Evolutionary conservation across 2,329 filamentous ascomycete species (phyloP), one percentile per base, ranked within the genome.

Genomic region (Alternaria postmessia): DNA sequence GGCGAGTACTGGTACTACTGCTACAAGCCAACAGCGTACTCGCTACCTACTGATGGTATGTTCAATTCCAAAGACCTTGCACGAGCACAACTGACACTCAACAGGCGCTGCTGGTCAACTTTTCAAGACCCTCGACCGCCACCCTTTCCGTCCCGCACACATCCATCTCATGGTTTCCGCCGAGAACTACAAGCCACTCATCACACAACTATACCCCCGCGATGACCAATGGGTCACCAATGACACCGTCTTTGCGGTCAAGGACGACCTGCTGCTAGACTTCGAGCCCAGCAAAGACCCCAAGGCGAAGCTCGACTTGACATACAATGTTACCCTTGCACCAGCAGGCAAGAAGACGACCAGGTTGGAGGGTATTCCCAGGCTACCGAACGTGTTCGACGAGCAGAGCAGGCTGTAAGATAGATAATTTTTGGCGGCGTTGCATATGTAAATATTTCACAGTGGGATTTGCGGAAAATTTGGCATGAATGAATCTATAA

Each of bases 1-100:
- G 90, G 90, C 69, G 85, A 88, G 76, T 91, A 89, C 80, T 85
- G 83, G 80, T 89, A 91, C 79, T 92, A 92, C 85, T 92, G 89
- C 84, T 86, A 89, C 73, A 85, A 90, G 79, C 90, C 90, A 1
- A 92, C 90, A 0, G 87, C 88, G 5, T 92, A 92, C 80, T 89
- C 88, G 39, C 83, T 92, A 63, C 89, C 89, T 44, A 88, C 85
- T 51, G 87, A 91, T 69, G 89, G 82, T 75, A 66, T 61, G 71
- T 64, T 38, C 6, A 16, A 22, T 16, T 3, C 6, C 14, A n/a
- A 24, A 24, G n/a, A 7, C 5, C 0, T 18, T 9, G 3, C 6
- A 28, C 7, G 36, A 52, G 9, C 49, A 38, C 18, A 1, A 18
- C 54, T 68, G 57, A 63, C 51, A 28, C 14, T 32, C 38, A n/a